Conservation (phyloP, 2,329 filamentous ascomycete genomes). For the Claviceps sp. region DNA sequence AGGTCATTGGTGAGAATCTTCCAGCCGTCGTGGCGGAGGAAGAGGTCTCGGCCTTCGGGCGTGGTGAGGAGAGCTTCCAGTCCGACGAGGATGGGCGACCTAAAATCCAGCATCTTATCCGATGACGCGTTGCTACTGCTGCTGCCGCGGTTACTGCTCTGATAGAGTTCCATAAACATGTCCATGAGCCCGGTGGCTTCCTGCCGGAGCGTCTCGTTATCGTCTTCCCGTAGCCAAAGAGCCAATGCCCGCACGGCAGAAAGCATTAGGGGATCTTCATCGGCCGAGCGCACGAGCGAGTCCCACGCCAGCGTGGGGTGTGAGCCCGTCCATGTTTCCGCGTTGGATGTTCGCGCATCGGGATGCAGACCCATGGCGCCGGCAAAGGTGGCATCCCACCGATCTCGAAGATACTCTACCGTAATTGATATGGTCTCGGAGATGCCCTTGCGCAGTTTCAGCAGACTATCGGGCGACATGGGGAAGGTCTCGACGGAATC, state of each 20-base stretch:
- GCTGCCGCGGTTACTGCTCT: constrained; percentile 8
- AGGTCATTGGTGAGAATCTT: constrained; percentile 36
- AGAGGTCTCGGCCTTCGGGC: constrained; percentile 30
- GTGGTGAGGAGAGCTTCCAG: constrained; percentile 43
- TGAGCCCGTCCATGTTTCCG: constrained; percentile 31
- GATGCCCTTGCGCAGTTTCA: constrained; percentile 46
- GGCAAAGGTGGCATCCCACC: constrained; percentile 55
- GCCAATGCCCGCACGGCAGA: constrained; percentile 44
- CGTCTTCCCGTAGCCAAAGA: constrained; percentile 58
- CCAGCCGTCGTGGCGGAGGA: constrained; percentile 43
- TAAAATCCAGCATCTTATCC: constrained; percentile 36
- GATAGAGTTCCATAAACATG: constrained; percentile 51
- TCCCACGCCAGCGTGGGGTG: constrained; percentile 45
- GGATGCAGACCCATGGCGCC: constrained; percentile 49
- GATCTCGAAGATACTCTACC: constrained; percentile 53
- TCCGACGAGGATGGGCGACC: constrained; percentile 42
- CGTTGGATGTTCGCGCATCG: constrained; percentile 32
- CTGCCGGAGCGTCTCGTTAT: constrained; percentile 42
- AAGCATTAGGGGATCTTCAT: constrained; percentile 44
- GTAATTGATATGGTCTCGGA: constrained; percentile 49
- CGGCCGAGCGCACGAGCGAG: constrained; percentile 31
- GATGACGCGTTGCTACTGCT: constrained; percentile 12
- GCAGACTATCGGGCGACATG: constrained; percentile 43
- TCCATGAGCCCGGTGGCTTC: constrained; percentile 47
- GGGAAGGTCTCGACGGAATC: constrained; percentile 25